A percentile compares a stretch with the other conserved stretches of the same genome.
Evolutionary conservation across 192 early-diverging fungal genomes (phyloP).

Genomic region (Piromyces finnis): DNA sequence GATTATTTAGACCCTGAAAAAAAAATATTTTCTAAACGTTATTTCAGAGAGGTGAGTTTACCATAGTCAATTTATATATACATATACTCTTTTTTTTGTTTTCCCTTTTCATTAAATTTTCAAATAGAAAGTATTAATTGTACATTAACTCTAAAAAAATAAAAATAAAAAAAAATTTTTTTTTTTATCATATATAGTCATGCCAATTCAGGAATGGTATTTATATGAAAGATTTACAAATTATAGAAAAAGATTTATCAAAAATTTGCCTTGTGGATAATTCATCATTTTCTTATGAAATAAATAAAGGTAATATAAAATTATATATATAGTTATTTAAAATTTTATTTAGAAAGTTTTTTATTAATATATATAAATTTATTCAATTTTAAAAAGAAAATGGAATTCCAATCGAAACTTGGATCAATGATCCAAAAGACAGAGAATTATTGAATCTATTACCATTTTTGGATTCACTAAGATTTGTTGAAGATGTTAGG

Average conservation of each 20-base stretch:
- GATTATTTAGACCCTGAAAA: conserved; percentile 64
- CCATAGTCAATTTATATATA: no score
- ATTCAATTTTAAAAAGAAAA: conserved; percentile 42
- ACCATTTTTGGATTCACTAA: conserved; percentile 71
- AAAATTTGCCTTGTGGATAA: conserved; percentile 74
- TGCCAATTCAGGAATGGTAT: conserved; percentile 48
- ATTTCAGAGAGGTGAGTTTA: conserved; percentile 75
- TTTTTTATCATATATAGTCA: no score
- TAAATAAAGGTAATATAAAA: conserved; percentile 41
- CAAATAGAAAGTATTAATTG: no score
- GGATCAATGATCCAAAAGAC: conserved; percentile 61
- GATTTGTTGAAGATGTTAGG: conserved; percentile 72
- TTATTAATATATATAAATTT: no score
- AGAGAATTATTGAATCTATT: conserved; percentile 69
- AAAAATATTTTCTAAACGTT: conserved; percentile 48
- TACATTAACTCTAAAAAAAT: no score
- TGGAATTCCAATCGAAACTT: conserved; percentile 73
- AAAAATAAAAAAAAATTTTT: no score
- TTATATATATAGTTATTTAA: no score
- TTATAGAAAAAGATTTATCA: conserved; percentile 59
- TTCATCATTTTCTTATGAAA: conserved; percentile 49
- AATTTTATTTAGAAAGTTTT: no score
- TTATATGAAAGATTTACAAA: conserved; percentile 57
- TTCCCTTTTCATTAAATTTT: no score
- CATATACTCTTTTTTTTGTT: no score